Evolutionary conservation across 2,329 filamentous ascomycete species (phyloP).

Genomic region (Trichothecium roseum): DNA sequence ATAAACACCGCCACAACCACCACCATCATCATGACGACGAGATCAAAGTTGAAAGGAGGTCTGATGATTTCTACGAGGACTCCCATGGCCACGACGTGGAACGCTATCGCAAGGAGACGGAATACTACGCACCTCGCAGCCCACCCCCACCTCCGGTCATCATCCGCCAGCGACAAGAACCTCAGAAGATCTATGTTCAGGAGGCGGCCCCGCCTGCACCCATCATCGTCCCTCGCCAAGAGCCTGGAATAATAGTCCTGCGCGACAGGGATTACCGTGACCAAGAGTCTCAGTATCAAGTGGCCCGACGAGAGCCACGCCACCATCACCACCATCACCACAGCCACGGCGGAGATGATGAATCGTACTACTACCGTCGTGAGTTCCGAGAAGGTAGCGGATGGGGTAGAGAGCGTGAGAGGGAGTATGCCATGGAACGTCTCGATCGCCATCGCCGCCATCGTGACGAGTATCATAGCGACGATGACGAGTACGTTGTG

Average conservation of each 20-base stretch:
- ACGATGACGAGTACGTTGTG: slow-evolving; percentile 34
- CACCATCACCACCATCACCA: slow-evolving; percentile 42
- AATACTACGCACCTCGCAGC: slow-evolving; percentile 46
- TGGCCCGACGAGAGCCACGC: slow-evolving; percentile 18
- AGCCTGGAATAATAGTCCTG: slow-evolving; percentile 33
- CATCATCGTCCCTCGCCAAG: slow-evolving; percentile 35
- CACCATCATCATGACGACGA: slow-evolving; percentile 37
- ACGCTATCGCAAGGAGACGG: slow-evolving; percentile 50
- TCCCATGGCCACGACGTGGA: slow-evolving; percentile 39
- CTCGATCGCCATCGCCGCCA: slow-evolving; percentile 30
- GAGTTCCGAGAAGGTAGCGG: slow-evolving; percentile 12
- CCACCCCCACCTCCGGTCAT: slow-evolving; percentile 41
- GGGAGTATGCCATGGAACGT: slow-evolving; percentile 20
- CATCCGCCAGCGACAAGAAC: slow-evolving; percentile 45
- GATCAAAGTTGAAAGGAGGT: slow-evolving; percentile 42
- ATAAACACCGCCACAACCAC: slow-evolving; percentile 22
- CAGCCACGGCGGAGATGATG: slow-evolving; percentile 29
- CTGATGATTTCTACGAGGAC: slow-evolving; percentile 38
- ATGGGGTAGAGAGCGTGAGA: slow-evolving; percentile 15
- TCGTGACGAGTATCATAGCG: slow-evolving; percentile 29
- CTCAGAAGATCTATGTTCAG: slow-evolving; percentile 50
- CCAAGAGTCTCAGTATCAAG: slow-evolving; percentile 22
- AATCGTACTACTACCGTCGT: slow-evolving; percentile 21
- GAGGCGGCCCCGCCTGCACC: slow-evolving; percentile 44
- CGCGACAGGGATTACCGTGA: slow-evolving; percentile 27